Conservation (phyloP, 208 protist genomes). For the Kentomonas sorsogonicus region DNA sequence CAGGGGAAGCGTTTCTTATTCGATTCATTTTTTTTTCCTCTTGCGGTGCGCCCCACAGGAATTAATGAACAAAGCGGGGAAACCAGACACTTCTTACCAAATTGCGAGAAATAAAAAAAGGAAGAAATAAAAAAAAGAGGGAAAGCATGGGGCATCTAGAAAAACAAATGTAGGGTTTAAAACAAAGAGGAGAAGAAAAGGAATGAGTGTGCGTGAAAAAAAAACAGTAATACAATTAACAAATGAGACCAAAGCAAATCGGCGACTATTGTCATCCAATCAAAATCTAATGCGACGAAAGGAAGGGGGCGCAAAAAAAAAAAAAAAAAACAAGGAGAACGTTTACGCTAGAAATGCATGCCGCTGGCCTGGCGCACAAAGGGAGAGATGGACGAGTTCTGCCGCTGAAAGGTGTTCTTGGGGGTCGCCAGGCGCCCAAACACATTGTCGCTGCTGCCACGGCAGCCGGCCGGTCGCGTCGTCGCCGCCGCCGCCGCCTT, state of each 20-base stretch:
- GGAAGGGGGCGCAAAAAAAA: constrained; percentile 14
- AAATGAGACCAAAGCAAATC: constrained; percentile 8
- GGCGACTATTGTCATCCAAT: constrained; percentile 3
- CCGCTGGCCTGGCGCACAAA: constrained; percentile 1
- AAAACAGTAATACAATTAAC: constrained; percentile 11
- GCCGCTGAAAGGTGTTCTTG: background rate
- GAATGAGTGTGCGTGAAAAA: constrained; percentile 3
- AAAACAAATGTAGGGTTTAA: background rate
- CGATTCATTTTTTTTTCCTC: too few relatives aligned
- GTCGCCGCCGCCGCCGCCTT: background rate
- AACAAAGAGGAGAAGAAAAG: constrained; percentile 6
- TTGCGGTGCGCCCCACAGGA: too few relatives aligned
- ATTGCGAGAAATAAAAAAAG: constrained; percentile 17
- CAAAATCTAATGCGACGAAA: constrained; percentile 3
- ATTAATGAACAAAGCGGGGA: too few relatives aligned
- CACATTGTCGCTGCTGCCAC: too few relatives aligned
- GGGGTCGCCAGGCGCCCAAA: too few relatives aligned
- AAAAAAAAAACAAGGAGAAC: constrained; percentile 5
- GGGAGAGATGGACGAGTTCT: background rate
- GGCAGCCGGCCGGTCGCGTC: background rate
- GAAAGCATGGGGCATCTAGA: background rate
- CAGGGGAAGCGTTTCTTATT: too few relatives aligned
- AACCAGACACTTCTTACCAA: too few relatives aligned
- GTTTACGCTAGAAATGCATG: background rate
- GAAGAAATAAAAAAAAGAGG: constrained; percentile 12